Evolutionary conservation across 768 basidiomycete species (phyloP).

Genomic region (Polyporus arcularius): DNA sequence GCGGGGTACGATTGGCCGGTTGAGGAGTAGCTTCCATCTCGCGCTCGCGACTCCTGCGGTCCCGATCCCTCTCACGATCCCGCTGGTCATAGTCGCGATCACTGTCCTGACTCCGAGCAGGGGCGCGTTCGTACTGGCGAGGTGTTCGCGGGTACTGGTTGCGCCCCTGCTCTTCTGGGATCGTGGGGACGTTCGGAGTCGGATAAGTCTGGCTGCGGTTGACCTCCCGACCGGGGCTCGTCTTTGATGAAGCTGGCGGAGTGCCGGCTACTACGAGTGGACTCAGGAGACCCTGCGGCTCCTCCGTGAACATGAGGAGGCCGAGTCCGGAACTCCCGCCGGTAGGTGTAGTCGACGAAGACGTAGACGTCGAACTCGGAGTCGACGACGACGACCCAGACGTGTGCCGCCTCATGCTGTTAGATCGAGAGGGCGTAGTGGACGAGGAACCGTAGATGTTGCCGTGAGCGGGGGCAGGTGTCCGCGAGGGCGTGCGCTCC

Average conservation of each 20-base stretch:
- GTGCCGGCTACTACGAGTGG: constrained; percentile 24
- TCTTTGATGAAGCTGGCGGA: background rate
- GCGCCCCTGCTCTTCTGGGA: constrained; percentile 17
- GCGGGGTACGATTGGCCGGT: constrained; percentile 9
- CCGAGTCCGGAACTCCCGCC: background rate
- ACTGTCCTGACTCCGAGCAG: background rate
- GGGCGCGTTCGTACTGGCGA: background rate
- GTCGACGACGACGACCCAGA: constrained; percentile 17
- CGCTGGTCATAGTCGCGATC: background rate
- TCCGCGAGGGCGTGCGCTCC: constrained; percentile 11
- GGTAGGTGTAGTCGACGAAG: constrained; percentile 1
- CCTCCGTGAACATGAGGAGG: constrained; percentile 31
- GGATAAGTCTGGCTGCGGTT: constrained; percentile 23
- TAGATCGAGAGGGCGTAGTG: constrained; percentile 22
- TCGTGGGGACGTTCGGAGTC: constrained; percentile 15
- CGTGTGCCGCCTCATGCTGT: constrained; percentile 10
- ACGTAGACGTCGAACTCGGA: background rate
- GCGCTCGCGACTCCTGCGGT: constrained; percentile 4
- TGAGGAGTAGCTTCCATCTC: constrained; percentile 9
- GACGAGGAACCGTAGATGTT: constrained; percentile 24
- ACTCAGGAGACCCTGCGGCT: constrained; percentile 31
- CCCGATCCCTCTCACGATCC: background rate
- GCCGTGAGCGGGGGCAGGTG: constrained; percentile 14
- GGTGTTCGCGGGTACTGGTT: constrained; percentile 9
- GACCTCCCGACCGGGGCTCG: constrained; percentile 13